Evolutionary conservation across 495 filamentous ascomycete species (phyloP).

Genomic region (Tuber umbilicatum): DNA sequence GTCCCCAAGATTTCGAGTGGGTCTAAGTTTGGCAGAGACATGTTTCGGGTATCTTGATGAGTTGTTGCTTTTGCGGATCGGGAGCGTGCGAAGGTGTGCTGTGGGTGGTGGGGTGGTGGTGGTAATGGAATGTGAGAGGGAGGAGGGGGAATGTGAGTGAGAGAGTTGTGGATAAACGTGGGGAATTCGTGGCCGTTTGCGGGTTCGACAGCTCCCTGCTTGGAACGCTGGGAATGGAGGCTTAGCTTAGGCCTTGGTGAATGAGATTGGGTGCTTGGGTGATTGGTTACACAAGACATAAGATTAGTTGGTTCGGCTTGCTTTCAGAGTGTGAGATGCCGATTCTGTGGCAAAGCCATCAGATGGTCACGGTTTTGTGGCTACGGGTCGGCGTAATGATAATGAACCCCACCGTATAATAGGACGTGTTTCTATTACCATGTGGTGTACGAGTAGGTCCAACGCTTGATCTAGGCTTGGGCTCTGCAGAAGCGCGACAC

Average conservation of each 20-base stretch:
- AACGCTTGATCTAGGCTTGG: neutral
- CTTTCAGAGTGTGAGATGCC: neutral
- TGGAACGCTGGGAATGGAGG: neutral
- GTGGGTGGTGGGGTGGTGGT: neutral
- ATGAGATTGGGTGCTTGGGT: neutral
- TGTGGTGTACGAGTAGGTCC: neutral
- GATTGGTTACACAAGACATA: neutral
- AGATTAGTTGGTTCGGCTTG: neutral
- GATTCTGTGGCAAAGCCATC: neutral
- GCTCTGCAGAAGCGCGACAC: neutral
- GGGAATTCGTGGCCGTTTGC: neutral
- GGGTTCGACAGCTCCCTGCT: neutral
- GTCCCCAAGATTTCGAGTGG: neutral
- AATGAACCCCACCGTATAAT: neutral
- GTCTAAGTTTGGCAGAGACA: neutral
- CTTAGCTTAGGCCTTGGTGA: neutral
- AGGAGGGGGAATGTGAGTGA: neutral
- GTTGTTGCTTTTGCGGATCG: neutral
- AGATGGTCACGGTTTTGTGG: neutral
- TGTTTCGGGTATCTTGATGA: neutral
- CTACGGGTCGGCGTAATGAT: neutral
- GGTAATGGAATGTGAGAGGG: neutral
- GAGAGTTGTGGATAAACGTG: neutral
- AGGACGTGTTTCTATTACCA: neutral
- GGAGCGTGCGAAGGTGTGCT: neutral